Evolutionary conservation across 108 stramenopile genomes (phyloP), one percentile per base, ranked within the genome.

Genomic region (Mayamaea pseudoterrestris): DNA sequence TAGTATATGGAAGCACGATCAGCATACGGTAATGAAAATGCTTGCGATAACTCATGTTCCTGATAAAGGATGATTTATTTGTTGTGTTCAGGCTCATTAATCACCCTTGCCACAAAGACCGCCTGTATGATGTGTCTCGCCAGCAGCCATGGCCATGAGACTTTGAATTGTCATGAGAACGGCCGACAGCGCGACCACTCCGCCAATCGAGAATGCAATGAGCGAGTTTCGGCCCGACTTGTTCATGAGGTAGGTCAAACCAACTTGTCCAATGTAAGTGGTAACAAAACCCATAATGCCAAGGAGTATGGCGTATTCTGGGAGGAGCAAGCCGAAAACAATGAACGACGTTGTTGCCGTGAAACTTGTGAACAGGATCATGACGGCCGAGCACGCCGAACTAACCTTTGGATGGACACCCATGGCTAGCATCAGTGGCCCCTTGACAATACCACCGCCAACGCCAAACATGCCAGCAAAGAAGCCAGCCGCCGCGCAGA

Each of bases 381-480:
- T 98, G 39, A 71, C 66, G 0, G 92, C 89, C 5, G 79, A 78
- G 17, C 91, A 92, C 1, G 94, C 94, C 2, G 85, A 74, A 1
- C 80, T 79, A 50, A 98, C 93, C 37, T 65, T 65, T 6, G 97
- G 97, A 68, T 93, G 88, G 20, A 92, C 93, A 26, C 93, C 93
- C 85, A 94, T 93, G 37, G 92, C 85, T 8, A 96, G 69, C 94
- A 98, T 90, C 18, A 94, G 56, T 0, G 94, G 94, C 1, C 93
- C 94, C 57, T 85, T 90, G 23, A 96, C 86, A 44, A 95, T 73
- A 14, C 80, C 95, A 23, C 94, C 97, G 5, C 97, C 94, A 30
- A 95, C 81, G 12, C 53, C 59, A 55, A 46, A 78, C 78, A 95
- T 80, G 16, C 97, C 97, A 20, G 97, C 95, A 54, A 77, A 88